A percentile compares a stretch with the other conserved stretches of the same genome.
These are phyloP conservation scores for Dichomitus squalens DNA, from an alignment of 1,284 basidiomycete species.

Conservation along the genomic window DNA sequence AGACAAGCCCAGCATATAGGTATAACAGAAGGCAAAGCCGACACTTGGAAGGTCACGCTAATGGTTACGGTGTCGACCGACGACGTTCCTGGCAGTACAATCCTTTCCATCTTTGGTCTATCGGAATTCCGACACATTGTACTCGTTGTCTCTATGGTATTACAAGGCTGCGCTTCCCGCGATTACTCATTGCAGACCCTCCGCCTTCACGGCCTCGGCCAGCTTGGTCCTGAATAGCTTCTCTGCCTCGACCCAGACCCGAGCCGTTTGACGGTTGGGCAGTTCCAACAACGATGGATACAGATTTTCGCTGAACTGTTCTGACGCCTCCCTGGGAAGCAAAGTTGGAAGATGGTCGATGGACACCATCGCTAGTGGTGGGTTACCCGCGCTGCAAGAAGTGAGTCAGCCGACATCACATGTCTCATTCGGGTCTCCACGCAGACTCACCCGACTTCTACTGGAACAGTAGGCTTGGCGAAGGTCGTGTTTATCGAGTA, in stretches of 20 bases:
- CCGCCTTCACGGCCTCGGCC: conserved; percentile 56
- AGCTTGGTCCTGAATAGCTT: conserved; percentile 84
- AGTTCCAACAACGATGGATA: conserved; percentile 86
- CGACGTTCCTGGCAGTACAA: neutral
- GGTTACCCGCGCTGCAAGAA: conserved; percentile 52
- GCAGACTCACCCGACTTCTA: conserved; percentile 70
- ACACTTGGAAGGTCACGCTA: neutral
- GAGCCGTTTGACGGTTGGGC: conserved; percentile 64
- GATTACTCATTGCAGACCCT: conserved; percentile 27
- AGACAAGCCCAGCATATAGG: neutral
- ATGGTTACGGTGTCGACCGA: conserved; percentile 1
- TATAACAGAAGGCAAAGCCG: neutral
- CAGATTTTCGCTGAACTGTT: conserved; percentile 93
- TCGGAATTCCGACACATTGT: neutral
- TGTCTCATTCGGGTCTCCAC: neutral
- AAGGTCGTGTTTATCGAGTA: conserved; percentile 98
- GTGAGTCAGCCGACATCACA: conserved; percentile 7
- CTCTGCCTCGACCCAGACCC: conserved; percentile 93
- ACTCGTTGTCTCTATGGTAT: neutral
- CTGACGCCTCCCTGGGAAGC: conserved; percentile 93
- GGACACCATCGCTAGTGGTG: conserved; percentile 84
- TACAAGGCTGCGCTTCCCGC: neutral
- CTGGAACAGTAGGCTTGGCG: conserved; percentile 89
- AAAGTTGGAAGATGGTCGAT: conserved; percentile 98
- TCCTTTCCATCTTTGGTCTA: neutral